Evolutionary conservation across 176 grass and related monocot genomes (phyloP).

Genomic region (Oryza nivara): DNA sequence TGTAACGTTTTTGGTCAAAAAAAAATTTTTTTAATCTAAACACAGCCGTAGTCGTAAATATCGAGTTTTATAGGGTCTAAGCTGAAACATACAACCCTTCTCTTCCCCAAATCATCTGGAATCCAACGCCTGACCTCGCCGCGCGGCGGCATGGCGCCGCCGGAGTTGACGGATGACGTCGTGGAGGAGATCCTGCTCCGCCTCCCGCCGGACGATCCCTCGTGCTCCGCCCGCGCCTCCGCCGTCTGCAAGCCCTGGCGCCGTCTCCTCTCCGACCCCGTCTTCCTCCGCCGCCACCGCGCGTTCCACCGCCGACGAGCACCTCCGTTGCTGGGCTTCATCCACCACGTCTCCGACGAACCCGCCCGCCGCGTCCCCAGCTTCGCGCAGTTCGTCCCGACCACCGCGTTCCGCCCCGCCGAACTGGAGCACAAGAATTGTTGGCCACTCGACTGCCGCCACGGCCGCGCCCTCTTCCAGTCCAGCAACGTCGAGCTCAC

Average conservation of each 20-base stretch:
- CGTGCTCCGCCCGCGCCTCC: neutral
- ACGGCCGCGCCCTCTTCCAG: constrained; percentile 29
- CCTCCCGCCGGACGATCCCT: constrained; percentile 15
- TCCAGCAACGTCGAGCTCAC: neutral
- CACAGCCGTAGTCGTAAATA: too few relatives aligned
- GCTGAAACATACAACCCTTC: too few relatives aligned
- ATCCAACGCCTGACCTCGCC: too few relatives aligned
- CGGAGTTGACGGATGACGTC: neutral
- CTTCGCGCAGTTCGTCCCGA: neutral
- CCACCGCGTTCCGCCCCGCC: neutral
- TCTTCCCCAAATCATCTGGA: too few relatives aligned
- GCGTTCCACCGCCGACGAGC: constrained; percentile 2
- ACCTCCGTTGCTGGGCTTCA: neutral
- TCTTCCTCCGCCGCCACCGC: constrained; percentile 29
- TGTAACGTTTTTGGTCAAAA: too few relatives aligned
- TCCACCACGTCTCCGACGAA: neutral
- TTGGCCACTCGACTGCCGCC: neutral
- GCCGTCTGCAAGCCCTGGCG: constrained; percentile 22
- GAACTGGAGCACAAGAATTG: neutral
- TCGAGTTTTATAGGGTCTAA: too few relatives aligned
- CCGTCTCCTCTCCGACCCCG: neutral
- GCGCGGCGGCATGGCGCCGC: too few relatives aligned
- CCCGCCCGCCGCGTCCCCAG: too few relatives aligned
- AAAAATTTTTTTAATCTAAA: too few relatives aligned
- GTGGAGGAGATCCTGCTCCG: constrained; percentile 26